Conservation (phyloP, 768 basidiomycete species). For the Russula virescens region DNA sequence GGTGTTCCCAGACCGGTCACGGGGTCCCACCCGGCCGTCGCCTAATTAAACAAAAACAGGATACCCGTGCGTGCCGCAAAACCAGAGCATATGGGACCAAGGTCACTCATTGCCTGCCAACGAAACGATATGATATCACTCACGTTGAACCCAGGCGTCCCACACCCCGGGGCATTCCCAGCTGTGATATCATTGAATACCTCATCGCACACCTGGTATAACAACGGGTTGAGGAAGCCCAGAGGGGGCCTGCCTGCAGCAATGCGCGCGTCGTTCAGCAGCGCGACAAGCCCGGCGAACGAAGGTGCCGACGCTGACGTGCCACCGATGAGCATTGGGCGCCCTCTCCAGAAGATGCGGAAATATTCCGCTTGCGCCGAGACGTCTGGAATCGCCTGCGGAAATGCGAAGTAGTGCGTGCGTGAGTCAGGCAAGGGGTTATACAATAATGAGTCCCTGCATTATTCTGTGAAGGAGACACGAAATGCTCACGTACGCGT, state of each 20-base stretch:
- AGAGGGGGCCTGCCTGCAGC: conserved; percentile 38
- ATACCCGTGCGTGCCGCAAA: too few relatives aligned
- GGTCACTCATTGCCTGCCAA: too few relatives aligned
- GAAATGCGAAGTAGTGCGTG: background rate
- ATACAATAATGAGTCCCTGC: background rate
- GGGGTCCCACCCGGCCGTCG: conserved; percentile 35
- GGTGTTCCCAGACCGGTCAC: conserved; percentile 34
- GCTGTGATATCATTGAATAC: conserved; percentile 53
- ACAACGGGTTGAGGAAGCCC: conserved; percentile 63
- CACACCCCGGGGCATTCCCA: conserved; percentile 56
- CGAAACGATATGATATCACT: conserved; percentile 25
- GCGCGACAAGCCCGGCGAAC: conserved; percentile 44
- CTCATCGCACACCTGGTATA: conserved; percentile 40
- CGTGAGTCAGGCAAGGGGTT: too few relatives aligned
- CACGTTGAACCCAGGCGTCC: conserved; percentile 61
- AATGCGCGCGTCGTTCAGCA: conserved; percentile 52
- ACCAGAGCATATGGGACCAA: too few relatives aligned
- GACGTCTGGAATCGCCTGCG: conserved; percentile 55
- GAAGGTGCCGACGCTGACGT: conserved; percentile 57
- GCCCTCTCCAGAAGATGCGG: conserved; percentile 39
- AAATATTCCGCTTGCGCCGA: conserved; percentile 46
- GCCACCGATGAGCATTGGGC: conserved; percentile 37
- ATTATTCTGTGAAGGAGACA: background rate
- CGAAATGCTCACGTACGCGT: conserved; percentile 38
- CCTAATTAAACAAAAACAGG: conserved; percentile 18